A percentile compares a stretch with the other conserved stretches of the same genome.
Evolutionary conservation across 2,329 filamentous ascomycete genomes (phyloP).

Genomic region (Cordyceps cicadae): DNA sequence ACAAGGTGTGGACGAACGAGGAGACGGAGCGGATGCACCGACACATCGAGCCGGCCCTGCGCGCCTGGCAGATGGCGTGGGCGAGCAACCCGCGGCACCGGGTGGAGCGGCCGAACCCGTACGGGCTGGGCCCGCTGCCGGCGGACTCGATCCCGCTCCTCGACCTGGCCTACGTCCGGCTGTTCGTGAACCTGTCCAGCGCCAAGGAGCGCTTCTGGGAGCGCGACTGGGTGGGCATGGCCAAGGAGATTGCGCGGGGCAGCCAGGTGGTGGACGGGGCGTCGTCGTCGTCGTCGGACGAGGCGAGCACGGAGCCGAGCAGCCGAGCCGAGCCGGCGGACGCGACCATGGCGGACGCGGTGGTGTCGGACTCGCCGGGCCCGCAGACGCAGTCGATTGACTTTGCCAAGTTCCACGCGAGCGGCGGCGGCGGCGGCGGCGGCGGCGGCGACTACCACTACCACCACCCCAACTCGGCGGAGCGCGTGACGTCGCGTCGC

Average conservation of each 20-base stretch:
- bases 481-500: constrained; percentile 44
- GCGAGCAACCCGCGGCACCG: constrained; percentile 77
- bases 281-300: constrained; percentile 35
- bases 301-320: constrained; percentile 40
- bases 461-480: constrained; percentile 1
- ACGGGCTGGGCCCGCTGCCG: constrained; percentile 70
- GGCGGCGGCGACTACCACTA: too few relatives aligned
- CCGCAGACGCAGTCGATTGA: constrained; percentile 43
- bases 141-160: constrained; percentile 86
- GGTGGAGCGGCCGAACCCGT: constrained; percentile 76
- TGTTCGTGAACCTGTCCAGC: constrained; percentile 87
- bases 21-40: constrained; percentile 95
- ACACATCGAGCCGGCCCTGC: constrained; percentile 86
- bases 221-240: constrained; percentile 85
- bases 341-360: constrained; percentile 37
- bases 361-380: constrained; percentile 43
- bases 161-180: constrained; percentile 81
- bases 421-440: neutral
- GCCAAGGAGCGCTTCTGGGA: constrained; percentile 94
- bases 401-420: constrained; percentile 29
- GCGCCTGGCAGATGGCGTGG: constrained; percentile 93
- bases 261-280: constrained; percentile 57
- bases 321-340: constrained; percentile 25
- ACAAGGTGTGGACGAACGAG: constrained; percentile 79
- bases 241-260: constrained; percentile 73